These are phyloP conservation scores for Cladochytrium replicatum DNA, from an alignment of 192 early-diverging fungal species.

Conservation along the genomic window DNA sequence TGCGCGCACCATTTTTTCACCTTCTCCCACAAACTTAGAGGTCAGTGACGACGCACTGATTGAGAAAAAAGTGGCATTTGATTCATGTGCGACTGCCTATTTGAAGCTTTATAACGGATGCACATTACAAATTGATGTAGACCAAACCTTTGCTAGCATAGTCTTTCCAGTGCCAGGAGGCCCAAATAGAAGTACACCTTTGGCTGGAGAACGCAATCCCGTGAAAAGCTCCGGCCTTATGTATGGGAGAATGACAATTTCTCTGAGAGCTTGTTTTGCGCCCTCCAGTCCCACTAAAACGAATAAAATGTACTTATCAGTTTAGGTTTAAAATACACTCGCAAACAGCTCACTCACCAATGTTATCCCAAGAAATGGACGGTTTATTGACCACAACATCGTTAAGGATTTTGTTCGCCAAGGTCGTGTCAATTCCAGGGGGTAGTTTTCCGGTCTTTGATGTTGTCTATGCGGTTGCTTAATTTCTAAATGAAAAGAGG, in stretches of 20 bases:
- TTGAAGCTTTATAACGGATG: slow-evolving; percentile 4
- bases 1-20: slow-evolving; percentile 44
- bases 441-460: not conserved
- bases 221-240: slow-evolving; percentile 47
- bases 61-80: slow-evolving; percentile 43
- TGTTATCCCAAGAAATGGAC: slow-evolving; percentile 36
- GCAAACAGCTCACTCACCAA: slow-evolving; percentile 19
- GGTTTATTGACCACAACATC: slow-evolving; percentile 39
- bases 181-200: slow-evolving; percentile 42
- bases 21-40: slow-evolving; percentile 49
- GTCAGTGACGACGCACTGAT: slow-evolving; percentile 44
- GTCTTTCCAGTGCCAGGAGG: slow-evolving; percentile 50
- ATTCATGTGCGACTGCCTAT: slow-evolving; percentile 37
- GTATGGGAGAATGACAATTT: slow-evolving; percentile 46
- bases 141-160: slow-evolving; percentile 48
- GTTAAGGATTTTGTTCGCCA: slow-evolving; percentile 40
- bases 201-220: slow-evolving; percentile 38
- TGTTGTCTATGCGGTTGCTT: no score
- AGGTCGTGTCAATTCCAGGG: slow-evolving; percentile 14
- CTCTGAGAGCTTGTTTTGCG: slow-evolving; percentile 39
- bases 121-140: not conserved
- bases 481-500: no score
- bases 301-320: not conserved
- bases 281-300: slow-evolving; percentile 33
- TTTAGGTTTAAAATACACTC: no score